Conservation (phyloP, 176 grass and related monocot genomes). For the Musa itinerans region DNA sequence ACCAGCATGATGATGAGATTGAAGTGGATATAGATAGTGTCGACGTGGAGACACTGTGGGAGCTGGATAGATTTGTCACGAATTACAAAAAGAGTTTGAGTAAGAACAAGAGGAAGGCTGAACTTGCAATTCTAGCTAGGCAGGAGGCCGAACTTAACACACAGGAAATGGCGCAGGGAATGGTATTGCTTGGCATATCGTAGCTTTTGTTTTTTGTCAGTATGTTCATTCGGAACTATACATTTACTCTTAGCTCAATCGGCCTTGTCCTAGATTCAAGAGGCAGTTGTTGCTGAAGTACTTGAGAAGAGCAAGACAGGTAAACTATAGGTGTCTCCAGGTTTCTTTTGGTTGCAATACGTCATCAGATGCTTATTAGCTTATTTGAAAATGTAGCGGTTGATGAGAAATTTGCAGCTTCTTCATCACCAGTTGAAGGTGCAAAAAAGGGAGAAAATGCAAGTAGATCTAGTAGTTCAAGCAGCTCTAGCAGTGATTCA, state of each 20-base stretch:
- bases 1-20: conserved; percentile 95
- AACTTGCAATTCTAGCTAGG: conserved; percentile 68
- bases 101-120: conserved; percentile 91
- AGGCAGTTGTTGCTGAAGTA: conserved; percentile 37
- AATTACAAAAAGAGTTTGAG: conserved; percentile 96
- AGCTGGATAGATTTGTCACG: conserved; percentile 89
- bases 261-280: conserved; percentile 31
- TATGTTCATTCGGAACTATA: neutral
- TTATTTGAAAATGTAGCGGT: conserved; percentile 33
- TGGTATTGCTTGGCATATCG: conserved; percentile 29
- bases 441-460: conserved; percentile 43
- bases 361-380: conserved; percentile 13
- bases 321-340: conserved; percentile 14
- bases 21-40: conserved; percentile 99
- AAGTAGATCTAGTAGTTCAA: conserved; percentile 64
- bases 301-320: conserved; percentile 38
- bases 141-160: conserved; percentile 36
- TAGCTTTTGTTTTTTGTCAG: conserved; percentile 3
- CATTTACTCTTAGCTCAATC: conserved; percentile 11
- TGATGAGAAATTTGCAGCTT: conserved; percentile 40
- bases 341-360: conserved; percentile 6
- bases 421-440: conserved; percentile 35
- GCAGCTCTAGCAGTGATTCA: conserved; percentile 86
- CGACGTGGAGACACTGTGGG: conserved; percentile 94
- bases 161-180: conserved; percentile 35